These are phyloP conservation scores for Pythium brassicae DNA, from an alignment of 352 stramenopile species.

Conservation along the genomic window DNA sequence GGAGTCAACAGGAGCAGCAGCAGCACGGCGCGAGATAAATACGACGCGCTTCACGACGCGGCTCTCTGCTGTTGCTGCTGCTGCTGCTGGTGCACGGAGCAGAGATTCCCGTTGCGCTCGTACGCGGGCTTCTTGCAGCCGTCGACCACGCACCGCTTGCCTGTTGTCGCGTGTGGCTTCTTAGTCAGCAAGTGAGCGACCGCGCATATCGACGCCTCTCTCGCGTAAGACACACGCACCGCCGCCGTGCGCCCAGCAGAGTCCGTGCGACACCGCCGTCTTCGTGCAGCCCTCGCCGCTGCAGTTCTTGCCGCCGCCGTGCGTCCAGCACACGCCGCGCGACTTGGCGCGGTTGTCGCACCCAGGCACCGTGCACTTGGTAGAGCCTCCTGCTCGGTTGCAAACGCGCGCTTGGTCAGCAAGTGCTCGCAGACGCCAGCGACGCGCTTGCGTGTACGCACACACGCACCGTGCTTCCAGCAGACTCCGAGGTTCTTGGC, in stretches of 20 bases:
- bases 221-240: slow-evolving; percentile 21
- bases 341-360: slow-evolving; percentile 77
- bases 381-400: slow-evolving; percentile 44
- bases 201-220: too few relatives aligned
- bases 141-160: slow-evolving; percentile 41
- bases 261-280: slow-evolving; percentile 69
- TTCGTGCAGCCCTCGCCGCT: slow-evolving; percentile 57
- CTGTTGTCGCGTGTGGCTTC: slow-evolving; percentile 17
- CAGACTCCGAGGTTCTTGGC: slow-evolving; percentile 74
- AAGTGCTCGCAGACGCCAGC: too few relatives aligned
- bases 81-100: slow-evolving; percentile 25
- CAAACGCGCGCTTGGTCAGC: neutral
- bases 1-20: neutral
- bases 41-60: neutral
- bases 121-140: slow-evolving; percentile 50
- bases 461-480: slow-evolving; percentile 63
- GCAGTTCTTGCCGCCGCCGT: slow-evolving; percentile 72
- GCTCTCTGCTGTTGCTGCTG: slow-evolving; percentile 9
- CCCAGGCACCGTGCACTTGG: slow-evolving; percentile 55
- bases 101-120: slow-evolving; percentile 43
- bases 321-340: slow-evolving; percentile 73
- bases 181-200: neutral
- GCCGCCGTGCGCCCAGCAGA: slow-evolving; percentile 80
- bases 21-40: slow-evolving; percentile 1
- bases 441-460: neutral